Evolutionary conservation across 208 protist species (phyloP), one percentile per base, ranked within the genome.

Genomic region (Polymyxa betae): DNA sequence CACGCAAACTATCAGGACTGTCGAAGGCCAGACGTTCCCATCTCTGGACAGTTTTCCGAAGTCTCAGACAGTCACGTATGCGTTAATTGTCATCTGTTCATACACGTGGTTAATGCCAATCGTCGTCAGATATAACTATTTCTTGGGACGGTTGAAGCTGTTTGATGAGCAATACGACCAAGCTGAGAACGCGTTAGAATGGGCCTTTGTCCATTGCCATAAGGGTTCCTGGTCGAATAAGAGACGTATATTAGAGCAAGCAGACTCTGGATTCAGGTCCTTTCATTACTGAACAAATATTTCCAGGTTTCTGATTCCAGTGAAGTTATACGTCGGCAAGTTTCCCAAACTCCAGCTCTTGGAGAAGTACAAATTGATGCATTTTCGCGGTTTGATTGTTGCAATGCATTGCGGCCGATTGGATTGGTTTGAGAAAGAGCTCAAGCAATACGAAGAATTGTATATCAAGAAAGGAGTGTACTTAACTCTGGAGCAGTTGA

Each of bases 161-260:
- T 82, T 82, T n/a, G 72, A 82, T 43, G 72, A 82, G n/a, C 72
- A 82, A 43, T 82, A 82, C n/a, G 72, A 82, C 12, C 72, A 82
- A 43, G 72, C 72, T 20, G 72, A 82, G 72, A 82, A 82, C 5
- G 5, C 72, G 35, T 35, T 82, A n/a, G 35, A 82, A n/a, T 82
- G 72, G 72, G 72, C 72, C 16, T 82, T 82, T 43, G n/a, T 43
- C n/a, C 72, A 82, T n/a, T 82, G 72, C n/a, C 72, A 82, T 43
- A 82, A 43, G 40, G n/a, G n/a, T 82, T 35, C 72, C 5, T 82
- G 72, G 72, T 45, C n/a, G 72, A 82, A 82, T 43, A 82, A 82
- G 72, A 5, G 72, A 5, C 5, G 40, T 38, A 82, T 82, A 20
- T 43, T 82, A 12, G 72, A 82, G 72, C 35, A 43, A 82, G 16